These are phyloP conservation scores for Peronospora destructor DNA, from an alignment of 352 stramenopile species.

Conservation along the genomic window DNA sequence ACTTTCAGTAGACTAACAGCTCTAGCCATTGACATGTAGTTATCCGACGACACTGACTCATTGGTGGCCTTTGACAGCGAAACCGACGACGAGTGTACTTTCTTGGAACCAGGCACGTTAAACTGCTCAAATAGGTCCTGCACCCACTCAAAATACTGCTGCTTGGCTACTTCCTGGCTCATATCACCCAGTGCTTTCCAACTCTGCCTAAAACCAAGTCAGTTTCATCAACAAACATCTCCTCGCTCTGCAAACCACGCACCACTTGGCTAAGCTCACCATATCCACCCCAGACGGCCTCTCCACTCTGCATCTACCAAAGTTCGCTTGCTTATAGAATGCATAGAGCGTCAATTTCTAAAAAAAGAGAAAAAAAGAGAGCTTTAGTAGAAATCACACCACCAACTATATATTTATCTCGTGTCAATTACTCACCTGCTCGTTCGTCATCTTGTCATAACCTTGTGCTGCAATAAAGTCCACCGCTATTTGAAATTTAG, in stretches of 20 bases:
- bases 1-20: slow-evolving; percentile 59
- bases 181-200: slow-evolving; percentile 60
- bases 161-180: slow-evolving; percentile 43
- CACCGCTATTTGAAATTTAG: slow-evolving; percentile 65
- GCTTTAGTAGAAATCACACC: slow-evolving; percentile 8
- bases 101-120: slow-evolving; percentile 35
- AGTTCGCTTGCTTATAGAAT: slow-evolving; percentile 76
- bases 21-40: slow-evolving; percentile 43
- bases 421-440: slow-evolving; percentile 36
- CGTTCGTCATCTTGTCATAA: slow-evolving; percentile 51
- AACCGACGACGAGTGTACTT: slow-evolving; percentile 15
- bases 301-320: slow-evolving; percentile 43
- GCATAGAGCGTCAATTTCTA: slow-evolving; percentile 70
- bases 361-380: slow-evolving; percentile 6
- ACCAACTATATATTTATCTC: not conserved
- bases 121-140: slow-evolving; percentile 68
- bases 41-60: slow-evolving; percentile 30
- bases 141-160: slow-evolving; percentile 64
- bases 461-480: slow-evolving; percentile 46
- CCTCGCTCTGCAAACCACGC: slow-evolving; percentile 2
- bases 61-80: slow-evolving; percentile 20
- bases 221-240: not conserved
- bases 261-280: slow-evolving; percentile 65
- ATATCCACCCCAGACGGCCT: slow-evolving; percentile 68
- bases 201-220: slow-evolving; percentile 38